These are phyloP conservation scores for Fusarium phyllophilum DNA, from an alignment of 2,329 filamentous ascomycete species.

Conservation along the genomic window DNA sequence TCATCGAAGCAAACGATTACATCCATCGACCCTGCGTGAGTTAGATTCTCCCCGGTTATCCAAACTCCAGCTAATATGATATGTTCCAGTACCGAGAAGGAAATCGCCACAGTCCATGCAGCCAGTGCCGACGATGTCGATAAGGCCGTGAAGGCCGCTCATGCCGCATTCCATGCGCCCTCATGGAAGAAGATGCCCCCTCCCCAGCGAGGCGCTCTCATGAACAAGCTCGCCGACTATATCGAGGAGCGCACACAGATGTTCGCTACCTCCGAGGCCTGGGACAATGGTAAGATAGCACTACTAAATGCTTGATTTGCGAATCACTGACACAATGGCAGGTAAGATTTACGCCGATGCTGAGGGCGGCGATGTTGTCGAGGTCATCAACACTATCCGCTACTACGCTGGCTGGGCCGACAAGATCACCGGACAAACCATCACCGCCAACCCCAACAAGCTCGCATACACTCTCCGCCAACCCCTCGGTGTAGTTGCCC, in stretches of 20 bases:
- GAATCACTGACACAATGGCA: conserved; percentile 5
- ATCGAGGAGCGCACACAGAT: conserved; percentile 68
- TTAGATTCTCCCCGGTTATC: neutral
- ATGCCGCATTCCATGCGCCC: conserved; percentile 72
- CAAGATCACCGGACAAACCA: conserved; percentile 85
- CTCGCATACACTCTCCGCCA: conserved; percentile 77
- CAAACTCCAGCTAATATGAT: neutral
- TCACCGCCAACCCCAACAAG: conserved; percentile 77
- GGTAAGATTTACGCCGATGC: conserved; percentile 73
- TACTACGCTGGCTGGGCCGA: conserved; percentile 79
- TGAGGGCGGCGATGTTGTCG: conserved; percentile 66
- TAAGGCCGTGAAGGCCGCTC: conserved; percentile 57
- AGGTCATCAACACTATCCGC: conserved; percentile 49
- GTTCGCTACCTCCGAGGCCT: conserved; percentile 70
- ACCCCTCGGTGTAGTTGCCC: conserved; percentile 75
- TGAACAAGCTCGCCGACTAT: conserved; percentile 71
- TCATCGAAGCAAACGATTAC: conserved; percentile 41
- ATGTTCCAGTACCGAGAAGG: conserved; percentile 41
- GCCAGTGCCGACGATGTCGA: conserved; percentile 46
- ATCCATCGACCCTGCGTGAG: conserved; percentile 46
- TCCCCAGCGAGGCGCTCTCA: conserved; percentile 72
- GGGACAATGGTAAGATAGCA: conserved; percentile 61
- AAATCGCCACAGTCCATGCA: conserved; percentile 45
- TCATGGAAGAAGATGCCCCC: conserved; percentile 74
- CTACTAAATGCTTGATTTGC: conserved; percentile 51